Conservation (phyloP, 2,329 filamentous ascomycete genomes). For the Capronia coronata region DNA sequence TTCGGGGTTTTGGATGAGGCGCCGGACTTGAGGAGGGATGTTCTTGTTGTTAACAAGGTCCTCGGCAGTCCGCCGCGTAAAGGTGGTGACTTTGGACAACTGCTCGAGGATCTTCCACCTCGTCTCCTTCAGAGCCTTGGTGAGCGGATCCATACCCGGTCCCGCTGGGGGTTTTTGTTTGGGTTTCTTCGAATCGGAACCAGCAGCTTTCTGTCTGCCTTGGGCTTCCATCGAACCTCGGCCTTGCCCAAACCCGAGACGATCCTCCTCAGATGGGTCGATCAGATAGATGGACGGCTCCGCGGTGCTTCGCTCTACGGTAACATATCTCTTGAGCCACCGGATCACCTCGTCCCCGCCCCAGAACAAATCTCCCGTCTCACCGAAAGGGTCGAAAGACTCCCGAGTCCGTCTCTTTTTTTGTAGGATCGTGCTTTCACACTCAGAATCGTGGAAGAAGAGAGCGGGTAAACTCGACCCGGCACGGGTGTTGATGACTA, state of each 20-base stretch:
- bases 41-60: constrained; percentile 88
- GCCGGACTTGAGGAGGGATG: constrained; percentile 77
- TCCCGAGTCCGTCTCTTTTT: constrained; percentile 79
- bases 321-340: constrained; percentile 80
- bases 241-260: constrained; percentile 62
- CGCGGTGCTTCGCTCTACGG: constrained; percentile 72
- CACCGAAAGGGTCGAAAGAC: constrained; percentile 83
- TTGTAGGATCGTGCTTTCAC: constrained; percentile 88
- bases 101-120: constrained; percentile 96
- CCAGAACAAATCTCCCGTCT: constrained; percentile 86
- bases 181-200: constrained; percentile 35
- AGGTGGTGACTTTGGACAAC: constrained; percentile 94
- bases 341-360: constrained; percentile 90
- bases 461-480: constrained; percentile 92
- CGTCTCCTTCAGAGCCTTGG: constrained; percentile 88
- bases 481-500: constrained; percentile 83
- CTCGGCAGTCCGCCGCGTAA: constrained; percentile 84
- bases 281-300: constrained; percentile 89
- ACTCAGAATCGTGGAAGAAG: constrained; percentile 97
- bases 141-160: constrained; percentile 72
- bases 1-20: constrained; percentile 81
- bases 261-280: constrained; percentile 79
- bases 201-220: constrained; percentile 34
- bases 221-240: constrained; percentile 51
- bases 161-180: constrained; percentile 32